Evolutionary conservation across 164 flowering plant species (phyloP).

Genomic region (Berberis vulgaris): DNA sequence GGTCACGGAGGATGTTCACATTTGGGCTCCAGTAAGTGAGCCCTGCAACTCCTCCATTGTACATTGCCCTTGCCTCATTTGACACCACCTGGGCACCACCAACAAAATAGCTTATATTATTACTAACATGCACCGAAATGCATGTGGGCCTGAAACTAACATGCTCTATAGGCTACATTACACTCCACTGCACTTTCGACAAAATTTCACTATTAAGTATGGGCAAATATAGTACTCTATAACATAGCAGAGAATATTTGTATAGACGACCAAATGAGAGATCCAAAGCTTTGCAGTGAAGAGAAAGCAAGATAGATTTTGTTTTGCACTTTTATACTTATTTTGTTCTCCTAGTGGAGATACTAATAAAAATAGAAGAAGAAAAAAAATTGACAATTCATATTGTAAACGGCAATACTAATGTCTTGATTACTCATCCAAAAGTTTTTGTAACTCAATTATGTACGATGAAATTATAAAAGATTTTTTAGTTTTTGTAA

Average conservation of each 20-base stretch:
- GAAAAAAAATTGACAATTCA: too few species aligned
- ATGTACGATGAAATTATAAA: too few species aligned
- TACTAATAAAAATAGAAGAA: too few species aligned
- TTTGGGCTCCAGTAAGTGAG: slow-evolving; percentile 95
- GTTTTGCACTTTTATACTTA: too few species aligned
- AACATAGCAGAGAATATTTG: background rate
- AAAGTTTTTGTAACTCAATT: too few species aligned
- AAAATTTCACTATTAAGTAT: background rate
- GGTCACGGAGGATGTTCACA: slow-evolving; percentile 80
- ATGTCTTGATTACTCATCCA: too few species aligned
- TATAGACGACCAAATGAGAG: too few species aligned
- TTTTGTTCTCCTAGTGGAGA: too few species aligned
- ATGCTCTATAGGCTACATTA: background rate
- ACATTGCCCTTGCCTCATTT: slow-evolving; percentile 89
- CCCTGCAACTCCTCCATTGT: slow-evolving; percentile 73
- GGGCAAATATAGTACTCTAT: background rate
- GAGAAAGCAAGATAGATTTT: background rate
- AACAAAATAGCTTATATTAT: background rate
- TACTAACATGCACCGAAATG: background rate
- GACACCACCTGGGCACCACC: slow-evolving; percentile 62
- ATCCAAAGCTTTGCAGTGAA: background rate
- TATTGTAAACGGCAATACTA: too few species aligned
- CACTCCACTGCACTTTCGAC: too few species aligned
- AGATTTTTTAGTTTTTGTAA: too few species aligned
- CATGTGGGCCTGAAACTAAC: background rate